These are phyloP conservation scores for Chlorella sp. DNA, from an alignment of 139 green algal genomes.

Conservation along the genomic window DNA sequence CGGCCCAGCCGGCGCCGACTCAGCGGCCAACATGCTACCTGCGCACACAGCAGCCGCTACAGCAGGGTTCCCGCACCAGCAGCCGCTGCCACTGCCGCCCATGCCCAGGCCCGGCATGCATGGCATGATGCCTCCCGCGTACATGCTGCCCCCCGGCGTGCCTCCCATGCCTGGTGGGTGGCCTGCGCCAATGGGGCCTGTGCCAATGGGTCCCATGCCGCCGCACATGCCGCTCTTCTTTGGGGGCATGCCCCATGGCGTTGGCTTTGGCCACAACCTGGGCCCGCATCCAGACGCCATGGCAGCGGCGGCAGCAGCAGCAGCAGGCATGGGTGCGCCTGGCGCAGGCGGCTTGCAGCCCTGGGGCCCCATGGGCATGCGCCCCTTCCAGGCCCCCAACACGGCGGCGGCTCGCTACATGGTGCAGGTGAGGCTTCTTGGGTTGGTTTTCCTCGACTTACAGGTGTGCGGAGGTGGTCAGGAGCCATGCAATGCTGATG, in stretches of 20 bases:
- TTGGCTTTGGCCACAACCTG: not conserved
- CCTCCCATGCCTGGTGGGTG: conserved; percentile 1
- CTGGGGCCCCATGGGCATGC: not conserved
- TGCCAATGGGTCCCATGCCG: not conserved
- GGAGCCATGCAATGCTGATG: not conserved
- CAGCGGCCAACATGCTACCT: not conserved
- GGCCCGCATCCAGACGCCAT: not conserved
- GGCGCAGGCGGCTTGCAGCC: not conserved
- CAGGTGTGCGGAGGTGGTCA: too few relatives aligned
- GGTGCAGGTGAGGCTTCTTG: conserved; percentile 23
- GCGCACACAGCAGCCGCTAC: conserved; percentile 6
- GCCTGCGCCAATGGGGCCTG: too few relatives aligned
- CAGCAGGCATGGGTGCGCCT: not conserved
- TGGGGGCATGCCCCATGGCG: not conserved
- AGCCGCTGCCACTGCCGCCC: not conserved
- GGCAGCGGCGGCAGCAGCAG: too few relatives aligned
- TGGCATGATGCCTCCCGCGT: not conserved
- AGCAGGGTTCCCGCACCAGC: not conserved
- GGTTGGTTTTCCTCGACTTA: not conserved
- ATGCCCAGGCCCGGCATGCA: not conserved
- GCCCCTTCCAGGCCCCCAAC: too few relatives aligned
- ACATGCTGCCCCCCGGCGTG: not conserved
- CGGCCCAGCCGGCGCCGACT: not conserved
- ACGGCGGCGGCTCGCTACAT: conserved; percentile 32
- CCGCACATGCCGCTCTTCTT: not conserved